Conservation (phyloP, 495 filamentous ascomycete species). For the Rostrohypoxylon terebratum region DNA sequence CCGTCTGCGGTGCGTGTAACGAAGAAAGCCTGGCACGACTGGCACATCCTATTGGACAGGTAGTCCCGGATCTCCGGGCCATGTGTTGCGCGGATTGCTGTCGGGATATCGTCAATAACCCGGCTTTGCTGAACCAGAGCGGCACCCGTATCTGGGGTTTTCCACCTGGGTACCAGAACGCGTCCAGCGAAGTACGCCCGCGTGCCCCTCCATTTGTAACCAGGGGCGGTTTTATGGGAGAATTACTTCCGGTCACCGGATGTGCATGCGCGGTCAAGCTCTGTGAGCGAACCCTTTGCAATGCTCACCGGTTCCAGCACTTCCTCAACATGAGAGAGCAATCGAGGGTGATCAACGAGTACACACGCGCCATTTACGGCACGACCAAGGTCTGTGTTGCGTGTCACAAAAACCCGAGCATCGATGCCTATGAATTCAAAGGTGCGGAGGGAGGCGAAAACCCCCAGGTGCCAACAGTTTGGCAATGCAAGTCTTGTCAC, state of each 20-base stretch:
- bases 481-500: slow-evolving; percentile 26
- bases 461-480: background rate
- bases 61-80: background rate
- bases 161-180: background rate
- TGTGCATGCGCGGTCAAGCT: slow-evolving; percentile 35
- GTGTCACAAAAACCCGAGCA: slow-evolving; percentile 2
- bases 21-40: background rate
- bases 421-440: slow-evolving; percentile 18
- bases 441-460: slow-evolving; percentile 18
- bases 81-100: slow-evolving; percentile 12
- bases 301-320: slow-evolving; percentile 27
- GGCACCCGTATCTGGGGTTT: slow-evolving; percentile 3
- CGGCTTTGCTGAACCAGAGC: background rate
- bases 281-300: slow-evolving; percentile 24
- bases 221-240: slow-evolving; percentile 6
- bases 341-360: background rate
- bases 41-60: background rate
- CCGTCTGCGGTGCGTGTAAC: slow-evolving; percentile 22
- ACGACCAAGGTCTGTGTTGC: background rate
- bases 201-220: background rate
- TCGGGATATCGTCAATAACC: background rate
- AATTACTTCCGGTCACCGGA: slow-evolving; percentile 1
- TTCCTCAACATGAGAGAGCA: background rate
- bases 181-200: too few species aligned
- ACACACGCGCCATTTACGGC: background rate